Conservation (phyloP, 2,329 filamentous ascomycete genomes). For the Bipolaris victoriae region DNA sequence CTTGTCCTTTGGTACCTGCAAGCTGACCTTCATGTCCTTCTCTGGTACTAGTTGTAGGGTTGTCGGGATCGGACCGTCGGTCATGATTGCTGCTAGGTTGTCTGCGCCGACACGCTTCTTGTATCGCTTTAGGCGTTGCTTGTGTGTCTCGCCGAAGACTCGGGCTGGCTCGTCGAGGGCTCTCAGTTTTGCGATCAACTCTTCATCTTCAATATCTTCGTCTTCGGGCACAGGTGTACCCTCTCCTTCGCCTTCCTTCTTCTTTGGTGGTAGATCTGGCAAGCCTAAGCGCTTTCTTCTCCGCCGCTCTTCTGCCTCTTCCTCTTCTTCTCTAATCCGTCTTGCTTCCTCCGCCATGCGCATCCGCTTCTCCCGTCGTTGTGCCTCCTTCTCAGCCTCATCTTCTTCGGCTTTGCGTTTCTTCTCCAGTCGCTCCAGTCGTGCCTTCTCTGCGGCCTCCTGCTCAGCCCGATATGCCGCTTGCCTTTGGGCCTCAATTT, state of each 20-base stretch:
- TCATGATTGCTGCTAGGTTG: conserved; percentile 57
- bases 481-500: conserved; percentile 81
- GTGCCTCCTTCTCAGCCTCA: conserved; percentile 69
- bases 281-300: conserved; percentile 79
- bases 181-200: conserved; percentile 71
- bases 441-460: conserved; percentile 72
- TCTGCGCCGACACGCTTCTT: conserved; percentile 62
- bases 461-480: conserved; percentile 84
- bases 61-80: conserved; percentile 83
- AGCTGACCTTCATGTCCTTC: conserved; percentile 81
- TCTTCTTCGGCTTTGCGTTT: conserved; percentile 94
- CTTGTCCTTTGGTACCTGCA: conserved; percentile 66
- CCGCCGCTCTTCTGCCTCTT: conserved; percentile 72
- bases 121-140: conserved; percentile 72
- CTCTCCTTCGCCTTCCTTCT: conserved; percentile 54
- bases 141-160: conserved; percentile 83
- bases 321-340: conserved; percentile 71
- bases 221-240: conserved; percentile 50
- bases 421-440: conserved; percentile 69
- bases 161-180: conserved; percentile 73
- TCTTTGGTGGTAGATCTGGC: conserved; percentile 69
- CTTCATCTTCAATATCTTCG: conserved; percentile 73
- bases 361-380: conserved; percentile 81
- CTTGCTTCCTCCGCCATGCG: conserved; percentile 81
- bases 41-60: conserved; percentile 80